Evolutionary conservation across 2,329 filamentous ascomycete species (phyloP).

Genomic region (Trichoderma atroviride): DNA sequence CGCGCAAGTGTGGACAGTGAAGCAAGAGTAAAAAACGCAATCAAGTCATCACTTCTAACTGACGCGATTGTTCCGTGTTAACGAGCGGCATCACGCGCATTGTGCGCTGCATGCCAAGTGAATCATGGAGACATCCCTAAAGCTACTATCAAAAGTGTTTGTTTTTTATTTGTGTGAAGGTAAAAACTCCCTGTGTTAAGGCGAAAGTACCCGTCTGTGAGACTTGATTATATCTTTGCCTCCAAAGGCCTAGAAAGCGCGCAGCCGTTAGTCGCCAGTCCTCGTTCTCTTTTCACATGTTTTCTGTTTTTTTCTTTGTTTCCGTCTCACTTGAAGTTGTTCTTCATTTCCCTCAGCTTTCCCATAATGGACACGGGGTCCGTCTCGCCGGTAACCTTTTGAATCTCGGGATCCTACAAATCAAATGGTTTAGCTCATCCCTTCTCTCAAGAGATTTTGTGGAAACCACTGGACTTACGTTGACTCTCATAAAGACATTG

Average conservation of each 20-base stretch:
- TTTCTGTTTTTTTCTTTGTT: background rate
- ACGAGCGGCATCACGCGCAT: constrained; percentile 36
- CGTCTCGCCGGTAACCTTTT: constrained; percentile 79
- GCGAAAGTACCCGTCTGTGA: background rate
- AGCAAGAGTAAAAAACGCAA: constrained; percentile 57
- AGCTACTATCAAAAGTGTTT: background rate
- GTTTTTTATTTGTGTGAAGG: background rate
- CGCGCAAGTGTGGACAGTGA: constrained; percentile 71
- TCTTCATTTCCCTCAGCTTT: constrained; percentile 88
- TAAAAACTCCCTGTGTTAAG: background rate
- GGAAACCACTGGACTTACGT: constrained; percentile 54
- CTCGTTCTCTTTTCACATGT: background rate
- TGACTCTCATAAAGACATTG: constrained; percentile 93
- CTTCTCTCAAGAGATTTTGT: background rate
- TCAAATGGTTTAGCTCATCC: constrained; percentile 18
- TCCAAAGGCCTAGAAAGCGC: constrained; percentile 34
- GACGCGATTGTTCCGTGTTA: constrained; percentile 36
- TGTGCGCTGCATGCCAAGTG: constrained; percentile 37
- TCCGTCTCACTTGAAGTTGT: constrained; percentile 64
- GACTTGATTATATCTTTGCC: constrained; percentile 27
- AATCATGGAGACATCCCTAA: constrained; percentile 43
- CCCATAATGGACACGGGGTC: constrained; percentile 84
- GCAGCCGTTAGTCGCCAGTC: background rate
- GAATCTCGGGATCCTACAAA: constrained; percentile 74
- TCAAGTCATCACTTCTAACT: constrained; percentile 29